Base-by-base conservation (phyloP, 140 eudicot genomes). In the Ambrosia hybrid region DNA sequence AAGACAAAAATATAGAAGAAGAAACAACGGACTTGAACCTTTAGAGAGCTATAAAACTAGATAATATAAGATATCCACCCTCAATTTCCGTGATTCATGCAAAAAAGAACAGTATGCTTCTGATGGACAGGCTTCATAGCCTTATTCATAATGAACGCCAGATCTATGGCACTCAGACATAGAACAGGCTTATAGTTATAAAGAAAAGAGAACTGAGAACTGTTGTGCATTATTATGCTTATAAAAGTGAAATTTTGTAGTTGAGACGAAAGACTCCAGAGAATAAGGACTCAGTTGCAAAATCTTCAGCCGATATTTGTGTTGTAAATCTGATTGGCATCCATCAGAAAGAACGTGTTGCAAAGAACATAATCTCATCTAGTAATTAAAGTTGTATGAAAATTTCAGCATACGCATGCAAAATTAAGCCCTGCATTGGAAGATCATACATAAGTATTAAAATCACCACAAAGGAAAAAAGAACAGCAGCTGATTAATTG, bases 61-160 rank as follows among this genome's bases (percentile, higher is more conserved):
- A 67, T 80, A 72, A 59, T 61, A 76, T 65, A 73, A 74, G 65
- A 74, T 82, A 78, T 73, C 83, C 84, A 73, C 86, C 83, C 76
- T 84, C 62, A 84, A 75, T 51, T 74, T 80, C 76, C 83, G 70
- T 65, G 68, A 78, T 68, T 58, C 81, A 72, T 48, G 74, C 72
- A 71, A 79, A 75, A 51, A 72, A 67, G 75, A 78, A 75, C 68
- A 57, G 79, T 60, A 73, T 51, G 70, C 74, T 65, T 79, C 78
- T 76, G 84, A 74, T 80, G 68, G 83, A 83, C 67, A 65, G 83
- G 80, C 85, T 76, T 72, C 78, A 78, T 71, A 68, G 84, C 86
- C 84, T 88, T 85, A 83, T 87, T 85, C 57, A 68, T 65, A 14
- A 67, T 49, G 72, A 65, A 65, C 65, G 61, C 77, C 70, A 39